Evolutionary conservation across 257 asterid species (phyloP), one percentile per base, ranked within the genome.

Genomic region (Solanum chilense): DNA sequence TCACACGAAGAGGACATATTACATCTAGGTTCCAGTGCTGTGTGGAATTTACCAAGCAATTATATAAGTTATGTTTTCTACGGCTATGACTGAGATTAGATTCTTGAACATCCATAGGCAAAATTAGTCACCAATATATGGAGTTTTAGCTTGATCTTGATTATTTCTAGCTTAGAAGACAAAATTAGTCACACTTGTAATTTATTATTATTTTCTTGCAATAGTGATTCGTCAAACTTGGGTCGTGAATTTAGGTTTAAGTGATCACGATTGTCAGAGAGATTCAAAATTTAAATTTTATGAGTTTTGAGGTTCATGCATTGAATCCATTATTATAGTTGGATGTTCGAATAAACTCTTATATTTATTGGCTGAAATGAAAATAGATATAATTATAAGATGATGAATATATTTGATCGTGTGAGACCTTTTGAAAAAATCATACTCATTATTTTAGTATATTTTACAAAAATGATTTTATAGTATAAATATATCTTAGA

Each of bases 21-120:
- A 27, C 64, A 27, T 78, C 62, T 25, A 45, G 66, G 64, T 44
- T 78, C 27, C 41, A 27, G 42, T 78, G 62, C 27, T 45, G 12
- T 15, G 27, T 78, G 16, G 25, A 42, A 8, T 15, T n/a, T 78
- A 8, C 37, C 66, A 78, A 41, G 84, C 27, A 78, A 27, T 45
- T 29, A 9, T 78, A 45, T 1, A 16, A 23, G 42, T 45, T 11
- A 11, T 45, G 66, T 27, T 78, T 45, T 45, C 41, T 27, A 45
- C 29, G 18, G 18, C 66, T 29, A 44, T 44, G 42, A 25, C 66
- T 14, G 39, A 45, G 42, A 80, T 29, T 68, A 80, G 85, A 78
- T 29, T 80, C 68, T 41, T 76, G 85, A 47, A 49, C 85, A 18
- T 18, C 85, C 85, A 47, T 1, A 47, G 85, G 68, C 85, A 49